Evolutionary conservation across 192 early-diverging fungal genomes (phyloP).

Genomic region (Allomyces macrogynus): DNA sequence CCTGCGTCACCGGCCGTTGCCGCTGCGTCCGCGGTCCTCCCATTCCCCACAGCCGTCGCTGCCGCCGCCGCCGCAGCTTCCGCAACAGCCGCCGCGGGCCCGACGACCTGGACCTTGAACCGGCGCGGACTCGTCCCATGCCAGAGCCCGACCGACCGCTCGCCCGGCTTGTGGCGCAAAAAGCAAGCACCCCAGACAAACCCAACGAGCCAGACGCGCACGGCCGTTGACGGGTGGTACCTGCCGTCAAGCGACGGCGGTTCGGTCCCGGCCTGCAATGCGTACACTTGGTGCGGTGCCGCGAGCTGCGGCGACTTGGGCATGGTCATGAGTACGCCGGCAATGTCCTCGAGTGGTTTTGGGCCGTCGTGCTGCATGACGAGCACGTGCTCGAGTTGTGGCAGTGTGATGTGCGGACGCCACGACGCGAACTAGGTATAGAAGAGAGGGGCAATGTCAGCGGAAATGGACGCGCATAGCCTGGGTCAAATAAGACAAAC

Average conservation of each 20-base stretch:
- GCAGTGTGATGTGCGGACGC: not conserved
- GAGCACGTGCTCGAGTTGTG: not conserved
- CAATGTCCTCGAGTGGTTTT: not conserved
- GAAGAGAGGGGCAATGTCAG: not conserved
- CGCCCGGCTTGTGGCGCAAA: not conserved
- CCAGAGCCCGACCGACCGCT: not conserved
- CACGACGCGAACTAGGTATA: not conserved
- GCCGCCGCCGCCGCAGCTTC: too few relatives aligned
- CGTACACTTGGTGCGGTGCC: not conserved
- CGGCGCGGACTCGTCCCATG: not conserved
- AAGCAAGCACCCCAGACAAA: not conserved
- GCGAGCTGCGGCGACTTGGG: not conserved
- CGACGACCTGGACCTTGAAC: not conserved
- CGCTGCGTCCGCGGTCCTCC: too few relatives aligned
- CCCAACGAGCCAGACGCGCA: not conserved
- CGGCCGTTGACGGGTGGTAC: not conserved
- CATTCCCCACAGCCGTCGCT: too few relatives aligned
- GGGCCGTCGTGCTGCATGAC: not conserved
- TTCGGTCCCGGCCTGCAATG: not conserved
- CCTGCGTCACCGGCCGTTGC: too few relatives aligned
- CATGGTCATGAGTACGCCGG: not conserved
- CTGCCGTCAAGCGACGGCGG: not conserved
- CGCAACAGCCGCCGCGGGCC: not conserved
- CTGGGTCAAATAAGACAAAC: not conserved
- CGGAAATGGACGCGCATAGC: not conserved